These are phyloP conservation scores for Coemansia sp. DNA, from an alignment of 192 early-diverging fungal species.

Conservation along the genomic window DNA sequence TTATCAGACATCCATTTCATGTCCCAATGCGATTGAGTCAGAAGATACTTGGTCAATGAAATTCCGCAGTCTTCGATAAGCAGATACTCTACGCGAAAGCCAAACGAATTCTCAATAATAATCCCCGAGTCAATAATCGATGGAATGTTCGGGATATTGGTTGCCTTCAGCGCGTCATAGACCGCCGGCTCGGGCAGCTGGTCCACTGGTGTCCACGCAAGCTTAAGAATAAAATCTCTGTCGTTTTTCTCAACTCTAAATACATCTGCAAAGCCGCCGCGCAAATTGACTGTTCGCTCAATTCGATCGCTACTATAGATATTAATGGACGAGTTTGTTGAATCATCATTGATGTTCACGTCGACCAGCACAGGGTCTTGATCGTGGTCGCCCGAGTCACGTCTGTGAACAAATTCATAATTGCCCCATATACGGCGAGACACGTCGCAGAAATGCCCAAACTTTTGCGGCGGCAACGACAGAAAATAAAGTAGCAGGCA, in stretches of 20 bases:
- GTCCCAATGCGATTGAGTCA: not conserved
- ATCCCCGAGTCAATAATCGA: not conserved
- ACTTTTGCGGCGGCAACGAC: too few species aligned
- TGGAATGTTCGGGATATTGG: not conserved
- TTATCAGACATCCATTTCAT: not conserved
- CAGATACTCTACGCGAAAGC: constrained; percentile 12
- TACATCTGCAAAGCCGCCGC: not conserved
- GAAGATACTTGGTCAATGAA: not conserved
- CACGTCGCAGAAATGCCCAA: too few species aligned
- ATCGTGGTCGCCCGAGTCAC: too few species aligned
- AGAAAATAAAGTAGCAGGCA: too few species aligned
- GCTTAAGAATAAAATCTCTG: not conserved
- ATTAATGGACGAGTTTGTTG: too few species aligned
- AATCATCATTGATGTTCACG: too few species aligned
- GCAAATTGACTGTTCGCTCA: not conserved
- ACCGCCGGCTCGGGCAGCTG: constrained; percentile 3
- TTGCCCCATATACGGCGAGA: too few species aligned
- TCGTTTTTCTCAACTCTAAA: not conserved
- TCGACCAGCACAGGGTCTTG: too few species aligned
- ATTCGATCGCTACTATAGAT: too few species aligned
- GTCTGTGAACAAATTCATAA: too few species aligned
- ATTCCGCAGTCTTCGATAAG: not conserved
- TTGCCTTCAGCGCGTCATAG: not conserved
- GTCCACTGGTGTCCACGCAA: constrained; percentile 8
- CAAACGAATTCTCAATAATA: not conserved